phyloP scores from a whole-genome alignment of 1,284 basidiomycete genomes.

The Ceratobasidium sp. region DNA sequence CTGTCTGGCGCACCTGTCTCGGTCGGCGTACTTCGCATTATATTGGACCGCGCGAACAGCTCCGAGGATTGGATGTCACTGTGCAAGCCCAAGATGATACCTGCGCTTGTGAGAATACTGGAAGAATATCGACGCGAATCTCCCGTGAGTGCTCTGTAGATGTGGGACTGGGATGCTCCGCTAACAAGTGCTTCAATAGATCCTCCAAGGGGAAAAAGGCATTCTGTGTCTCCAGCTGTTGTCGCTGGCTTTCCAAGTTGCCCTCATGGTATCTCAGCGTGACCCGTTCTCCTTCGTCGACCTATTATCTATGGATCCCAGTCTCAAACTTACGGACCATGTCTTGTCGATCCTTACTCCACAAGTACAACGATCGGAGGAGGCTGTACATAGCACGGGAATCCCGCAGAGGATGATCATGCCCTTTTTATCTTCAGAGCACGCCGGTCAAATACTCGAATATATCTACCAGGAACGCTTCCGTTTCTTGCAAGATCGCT shows the following conservation, averaged over 20 bases:
- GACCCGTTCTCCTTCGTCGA: neutral
- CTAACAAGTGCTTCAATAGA: neutral
- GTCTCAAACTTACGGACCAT: neutral
- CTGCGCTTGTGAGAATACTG: neutral
- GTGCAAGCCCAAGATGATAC: neutral
- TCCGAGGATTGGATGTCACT: slow-evolving; percentile 18
- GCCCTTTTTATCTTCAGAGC: neutral
- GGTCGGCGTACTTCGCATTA: neutral
- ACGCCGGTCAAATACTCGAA: neutral
- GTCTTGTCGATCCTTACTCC: neutral
- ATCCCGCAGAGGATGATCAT: neutral
- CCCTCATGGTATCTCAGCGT: neutral
- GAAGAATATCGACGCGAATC: neutral
- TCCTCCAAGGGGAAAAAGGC: slow-evolving; percentile 6
- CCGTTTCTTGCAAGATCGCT: neutral
- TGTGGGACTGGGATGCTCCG: neutral
- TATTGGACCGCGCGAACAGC: neutral
- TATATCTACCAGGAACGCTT: neutral
- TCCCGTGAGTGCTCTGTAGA: neutral
- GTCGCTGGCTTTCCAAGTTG: neutral
- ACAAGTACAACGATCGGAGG: neutral
- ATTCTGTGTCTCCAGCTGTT: neutral
- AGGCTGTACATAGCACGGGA: neutral
- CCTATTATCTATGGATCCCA: neutral
- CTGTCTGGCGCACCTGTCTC: neutral